Conservation (phyloP, 2,329 filamentous ascomycete genomes). For the Pseudocercospora fijiensis region DNA sequence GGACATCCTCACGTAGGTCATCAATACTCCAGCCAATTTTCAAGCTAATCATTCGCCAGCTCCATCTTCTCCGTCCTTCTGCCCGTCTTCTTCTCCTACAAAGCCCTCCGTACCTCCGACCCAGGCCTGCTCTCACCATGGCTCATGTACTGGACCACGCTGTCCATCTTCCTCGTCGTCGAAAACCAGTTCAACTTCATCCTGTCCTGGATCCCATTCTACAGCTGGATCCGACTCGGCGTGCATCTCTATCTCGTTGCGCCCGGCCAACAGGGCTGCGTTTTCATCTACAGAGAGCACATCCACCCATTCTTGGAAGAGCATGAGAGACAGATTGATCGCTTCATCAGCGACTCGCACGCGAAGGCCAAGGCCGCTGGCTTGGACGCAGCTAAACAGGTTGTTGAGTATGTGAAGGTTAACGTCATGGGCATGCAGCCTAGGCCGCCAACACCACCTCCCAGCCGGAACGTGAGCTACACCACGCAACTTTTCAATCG, state of each 20-base stretch:
- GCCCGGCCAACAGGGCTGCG: slow-evolving; percentile 94
- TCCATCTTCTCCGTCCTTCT: slow-evolving; percentile 87
- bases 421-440: slow-evolving; percentile 77
- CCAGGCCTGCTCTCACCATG: slow-evolving; percentile 89
- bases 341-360: slow-evolving; percentile 79
- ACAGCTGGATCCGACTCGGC: slow-evolving; percentile 82
- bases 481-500: slow-evolving; percentile 79
- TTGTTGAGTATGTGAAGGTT: slow-evolving; percentile 62
- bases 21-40: background rate
- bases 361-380: slow-evolving; percentile 75
- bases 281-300: slow-evolving; percentile 77
- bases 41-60: slow-evolving; percentile 48
- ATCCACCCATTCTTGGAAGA: slow-evolving; percentile 84
- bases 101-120: slow-evolving; percentile 89
- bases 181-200: slow-evolving; percentile 90
- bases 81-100: slow-evolving; percentile 95
- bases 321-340: slow-evolving; percentile 86
- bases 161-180: slow-evolving; percentile 74
- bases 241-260: slow-evolving; percentile 92
- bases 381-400: slow-evolving; percentile 55
- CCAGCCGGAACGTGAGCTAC: slow-evolving; percentile 57
- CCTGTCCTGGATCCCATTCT: slow-evolving; percentile 88
- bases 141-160: slow-evolving; percentile 98
- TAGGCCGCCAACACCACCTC: slow-evolving; percentile 50
- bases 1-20: slow-evolving; percentile 71